Evolutionary conservation across 192 early-diverging fungal genomes (phyloP).

Genomic region (Geosiphon pyriformis): DNA sequence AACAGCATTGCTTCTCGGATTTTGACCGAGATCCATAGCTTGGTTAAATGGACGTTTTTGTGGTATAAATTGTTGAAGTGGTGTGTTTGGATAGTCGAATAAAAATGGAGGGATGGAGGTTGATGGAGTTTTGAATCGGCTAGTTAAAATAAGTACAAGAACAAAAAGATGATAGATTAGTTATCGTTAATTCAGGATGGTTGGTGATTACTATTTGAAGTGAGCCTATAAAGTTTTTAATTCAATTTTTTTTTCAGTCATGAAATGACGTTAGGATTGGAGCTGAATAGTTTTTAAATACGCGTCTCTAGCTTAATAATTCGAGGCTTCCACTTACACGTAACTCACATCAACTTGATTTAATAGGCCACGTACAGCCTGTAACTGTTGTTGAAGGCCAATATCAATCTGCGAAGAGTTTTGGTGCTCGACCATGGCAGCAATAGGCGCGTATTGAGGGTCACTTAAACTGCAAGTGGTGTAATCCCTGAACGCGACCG

Average conservation of each 20-base stretch:
- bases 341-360: constrained; percentile 24
- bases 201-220: no score
- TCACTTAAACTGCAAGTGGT: constrained; percentile 14
- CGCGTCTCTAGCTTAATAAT: no score
- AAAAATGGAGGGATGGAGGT: not conserved
- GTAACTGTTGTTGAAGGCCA: constrained; percentile 17
- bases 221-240: no score
- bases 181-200: no score
- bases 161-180: no score
- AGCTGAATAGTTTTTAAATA: no score
- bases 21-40: constrained; percentile 5
- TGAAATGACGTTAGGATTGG: no score
- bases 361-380: constrained; percentile 4
- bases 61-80: not conserved
- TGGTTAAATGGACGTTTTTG: constrained; percentile 15
- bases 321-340: constrained; percentile 10
- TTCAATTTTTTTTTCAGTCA: no score
- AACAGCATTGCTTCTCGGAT: not conserved
- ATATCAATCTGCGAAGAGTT: not conserved
- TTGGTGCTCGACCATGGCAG: constrained; percentile 3
- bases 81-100: constrained; percentile 15
- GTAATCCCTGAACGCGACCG: constrained; percentile 18
- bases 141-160: not conserved
- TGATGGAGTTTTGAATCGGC: constrained; percentile 21
- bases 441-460: constrained; percentile 14